Evolutionary conservation across 139 green algal genomes (phyloP).

Genomic region (Pseudopediastrum boryanum): DNA sequence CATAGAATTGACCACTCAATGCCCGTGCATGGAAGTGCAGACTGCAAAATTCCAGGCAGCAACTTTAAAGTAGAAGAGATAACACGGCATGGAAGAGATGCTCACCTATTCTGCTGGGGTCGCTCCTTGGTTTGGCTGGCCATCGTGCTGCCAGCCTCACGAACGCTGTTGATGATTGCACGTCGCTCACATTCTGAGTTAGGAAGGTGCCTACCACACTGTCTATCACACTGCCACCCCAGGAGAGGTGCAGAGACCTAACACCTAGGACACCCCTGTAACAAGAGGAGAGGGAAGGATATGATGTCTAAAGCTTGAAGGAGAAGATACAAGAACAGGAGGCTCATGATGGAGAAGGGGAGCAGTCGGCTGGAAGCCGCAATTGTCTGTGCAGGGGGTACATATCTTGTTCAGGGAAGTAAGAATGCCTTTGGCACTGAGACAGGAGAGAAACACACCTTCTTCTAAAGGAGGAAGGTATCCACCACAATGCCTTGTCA

Average conservation of each 20-base stretch:
- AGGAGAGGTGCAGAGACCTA: slow-evolving; percentile 44
- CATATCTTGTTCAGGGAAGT: background rate
- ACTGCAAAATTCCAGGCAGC: no score
- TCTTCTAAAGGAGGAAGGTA: no score
- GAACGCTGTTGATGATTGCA: slow-evolving; percentile 79
- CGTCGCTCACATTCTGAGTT: slow-evolving; percentile 86
- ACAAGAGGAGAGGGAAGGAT: background rate
- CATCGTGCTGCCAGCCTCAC: slow-evolving; percentile 76
- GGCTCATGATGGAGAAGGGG: background rate
- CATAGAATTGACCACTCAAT: no score
- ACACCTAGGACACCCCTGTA: slow-evolving; percentile 55
- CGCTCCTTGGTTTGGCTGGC: no score
- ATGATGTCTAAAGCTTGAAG: background rate
- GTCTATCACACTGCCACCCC: slow-evolving; percentile 82
- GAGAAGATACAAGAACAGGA: slow-evolving; percentile 4
- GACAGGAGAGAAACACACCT: no score
- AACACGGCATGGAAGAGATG: no score
- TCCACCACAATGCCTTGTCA: no score
- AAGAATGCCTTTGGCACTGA: background rate
- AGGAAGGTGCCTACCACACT: slow-evolving; percentile 82
- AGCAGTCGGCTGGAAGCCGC: background rate
- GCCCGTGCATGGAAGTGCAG: no score
- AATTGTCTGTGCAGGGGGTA: background rate
- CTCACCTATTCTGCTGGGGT: no score
- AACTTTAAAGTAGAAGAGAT: no score